Conservation (phyloP, 2,329 filamentous ascomycete genomes). For the Neodidymelliopsis sp. region DNA sequence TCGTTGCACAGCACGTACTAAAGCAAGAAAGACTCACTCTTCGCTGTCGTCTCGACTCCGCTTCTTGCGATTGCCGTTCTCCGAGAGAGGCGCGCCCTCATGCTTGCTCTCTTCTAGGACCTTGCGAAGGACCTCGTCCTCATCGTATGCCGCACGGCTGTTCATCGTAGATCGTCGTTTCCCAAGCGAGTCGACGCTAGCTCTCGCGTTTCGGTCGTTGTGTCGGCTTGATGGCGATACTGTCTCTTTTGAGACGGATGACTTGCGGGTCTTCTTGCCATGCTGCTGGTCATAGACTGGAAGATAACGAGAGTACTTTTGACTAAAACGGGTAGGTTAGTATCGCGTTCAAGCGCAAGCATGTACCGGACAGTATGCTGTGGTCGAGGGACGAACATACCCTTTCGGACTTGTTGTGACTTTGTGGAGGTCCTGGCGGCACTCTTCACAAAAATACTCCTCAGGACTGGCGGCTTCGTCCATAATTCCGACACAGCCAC, state of each 20-base stretch:
- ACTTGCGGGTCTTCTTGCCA: slow-evolving; percentile 62
- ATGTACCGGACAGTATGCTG: not conserved
- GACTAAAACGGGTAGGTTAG: slow-evolving; percentile 52
- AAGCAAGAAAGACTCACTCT: slow-evolving; percentile 71
- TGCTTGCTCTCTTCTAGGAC: slow-evolving; percentile 96
- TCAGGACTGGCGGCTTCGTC: slow-evolving; percentile 92
- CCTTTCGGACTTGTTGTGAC: slow-evolving; percentile 82
- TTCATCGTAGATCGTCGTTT: slow-evolving; percentile 98
- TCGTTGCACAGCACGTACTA: slow-evolving; percentile 1
- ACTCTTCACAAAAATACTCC: slow-evolving; percentile 97
- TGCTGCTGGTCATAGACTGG: slow-evolving; percentile 64
- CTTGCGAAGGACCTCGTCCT: slow-evolving; percentile 85
- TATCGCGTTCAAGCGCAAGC: not conserved
- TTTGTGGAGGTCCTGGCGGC: slow-evolving; percentile 88
- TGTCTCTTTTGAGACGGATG: slow-evolving; percentile 70
- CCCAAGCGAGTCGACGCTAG: slow-evolving; percentile 66
- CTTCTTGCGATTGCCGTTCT: slow-evolving; percentile 72
- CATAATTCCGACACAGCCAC: slow-evolving; percentile 95
- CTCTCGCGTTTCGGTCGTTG: slow-evolving; percentile 62
- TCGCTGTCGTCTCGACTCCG: slow-evolving; percentile 89
- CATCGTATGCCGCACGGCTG: slow-evolving; percentile 93
- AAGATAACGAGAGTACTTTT: slow-evolving; percentile 69
- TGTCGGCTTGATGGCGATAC: slow-evolving; percentile 62
- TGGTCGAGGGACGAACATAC: slow-evolving; percentile 63
- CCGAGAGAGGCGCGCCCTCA: slow-evolving; percentile 68